Base-by-base conservation (phyloP, 495 filamentous ascomycete species). In the Penicillium angulare region DNA sequence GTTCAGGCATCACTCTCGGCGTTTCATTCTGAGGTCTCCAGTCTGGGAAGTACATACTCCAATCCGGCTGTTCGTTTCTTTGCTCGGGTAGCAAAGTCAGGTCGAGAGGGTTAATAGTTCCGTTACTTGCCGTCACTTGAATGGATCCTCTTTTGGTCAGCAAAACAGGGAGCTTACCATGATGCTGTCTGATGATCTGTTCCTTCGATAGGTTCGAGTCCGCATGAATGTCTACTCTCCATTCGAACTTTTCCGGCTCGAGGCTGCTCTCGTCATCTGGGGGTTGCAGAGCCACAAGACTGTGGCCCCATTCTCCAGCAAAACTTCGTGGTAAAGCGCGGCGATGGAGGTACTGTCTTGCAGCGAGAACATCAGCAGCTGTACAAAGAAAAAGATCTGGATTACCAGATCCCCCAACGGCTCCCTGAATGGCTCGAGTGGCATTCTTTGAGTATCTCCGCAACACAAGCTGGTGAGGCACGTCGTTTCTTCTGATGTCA, bases 301-400 rank as follows among this genome's bases (percentile, higher is more conserved):
- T 55, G 22, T 62, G 59, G 12, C 52, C 57, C 71, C 73, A 76
- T 22, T 56, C 39, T 0, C 73, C 73, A 15, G 60, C 67, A 42
- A 65, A 57, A 3, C 17, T 53, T 12, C 26, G 44, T 15, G 68
- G 56, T 3, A 75, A 51, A 0, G 52, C 56, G 7, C 49, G 62
- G 31, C 53, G 63, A 4, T 52, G 39, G 22, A 76, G 32, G 31
- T 61, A 74, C 15, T 49, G 48, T 38, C 60, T 63, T 17, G 67
- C 70, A 7, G 49, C 39, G 5, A 57, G 32, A 10, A 74, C 32
- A 20, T 74, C 68, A 0, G 49, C 46, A 0, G 47, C 27, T 16
- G 63, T 40, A 26, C 66, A 75, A n/a, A 61, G 56, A 34, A 23
- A 46, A 23, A 21, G 66, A 20, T 5, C 7, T 52, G 20, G 29